These are phyloP conservation scores for Talaromyces sp. DNA, from an alignment of 2,329 filamentous ascomycete species.

Conservation along the genomic window DNA sequence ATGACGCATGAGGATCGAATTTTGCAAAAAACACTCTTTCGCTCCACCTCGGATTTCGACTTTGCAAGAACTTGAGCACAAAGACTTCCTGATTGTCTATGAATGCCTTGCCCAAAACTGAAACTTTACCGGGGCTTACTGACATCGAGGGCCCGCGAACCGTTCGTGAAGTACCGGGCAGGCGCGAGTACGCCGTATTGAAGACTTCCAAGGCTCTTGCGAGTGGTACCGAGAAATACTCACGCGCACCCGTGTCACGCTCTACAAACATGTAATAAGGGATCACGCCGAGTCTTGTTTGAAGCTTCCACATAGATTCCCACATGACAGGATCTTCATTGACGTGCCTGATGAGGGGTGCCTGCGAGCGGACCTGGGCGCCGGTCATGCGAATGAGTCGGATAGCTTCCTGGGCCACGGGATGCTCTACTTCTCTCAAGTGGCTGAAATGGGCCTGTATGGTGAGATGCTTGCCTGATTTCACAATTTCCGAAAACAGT, in stretches of 20 bases:
- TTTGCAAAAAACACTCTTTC: conserved; percentile 1
- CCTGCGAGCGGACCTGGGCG: background rate
- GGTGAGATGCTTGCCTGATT: background rate
- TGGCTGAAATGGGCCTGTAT: background rate
- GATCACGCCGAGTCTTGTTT: background rate
- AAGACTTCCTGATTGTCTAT: conserved; percentile 1
- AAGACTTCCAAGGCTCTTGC: conserved; percentile 3
- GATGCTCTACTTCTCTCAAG: background rate
- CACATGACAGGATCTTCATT: background rate
- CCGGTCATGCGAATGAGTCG: background rate
- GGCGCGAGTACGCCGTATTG: conserved; percentile 2
- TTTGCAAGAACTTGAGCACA: conserved; percentile 7
- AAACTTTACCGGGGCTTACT: conserved; percentile 5
- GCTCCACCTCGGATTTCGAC: conserved; percentile 2
- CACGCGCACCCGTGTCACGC: conserved; percentile 5
- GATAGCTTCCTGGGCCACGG: background rate
- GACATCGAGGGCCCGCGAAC: conserved; percentile 8
- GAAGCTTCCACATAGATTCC: background rate
- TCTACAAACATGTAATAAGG: conserved; percentile 7
- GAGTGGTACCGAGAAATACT: conserved; percentile 7
- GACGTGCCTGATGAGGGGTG: background rate
- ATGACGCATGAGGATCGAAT: background rate
- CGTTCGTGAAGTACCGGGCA: conserved; percentile 1
- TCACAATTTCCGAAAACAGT: background rate
- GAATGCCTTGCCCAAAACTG: background rate